phyloP scores from a whole-genome alignment of 129 eudicot species.

The Smallanthus sonchifolius region DNA sequence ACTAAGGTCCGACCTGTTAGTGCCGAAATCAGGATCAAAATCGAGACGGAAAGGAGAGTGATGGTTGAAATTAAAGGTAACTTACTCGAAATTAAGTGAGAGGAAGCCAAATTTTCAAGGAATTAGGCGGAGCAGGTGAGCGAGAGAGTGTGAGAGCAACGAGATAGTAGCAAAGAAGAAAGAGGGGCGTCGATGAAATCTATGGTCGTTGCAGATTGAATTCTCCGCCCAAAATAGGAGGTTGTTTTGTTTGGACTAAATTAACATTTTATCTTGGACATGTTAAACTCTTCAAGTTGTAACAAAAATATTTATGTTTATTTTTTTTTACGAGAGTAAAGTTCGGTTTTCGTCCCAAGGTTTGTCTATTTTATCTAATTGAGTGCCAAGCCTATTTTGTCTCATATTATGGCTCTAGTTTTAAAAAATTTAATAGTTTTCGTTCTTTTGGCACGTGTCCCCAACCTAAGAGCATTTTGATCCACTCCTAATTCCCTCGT shows the following conservation, averaged over 20 bases:
- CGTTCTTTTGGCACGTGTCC: too few relatives aligned
- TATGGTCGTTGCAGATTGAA: slow-evolving; percentile 30
- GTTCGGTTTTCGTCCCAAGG: too few relatives aligned
- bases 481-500: too few relatives aligned
- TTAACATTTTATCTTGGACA: not conserved
- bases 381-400: too few relatives aligned
- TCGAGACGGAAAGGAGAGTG: not conserved
- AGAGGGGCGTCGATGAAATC: slow-evolving; percentile 37
- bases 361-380: too few relatives aligned
- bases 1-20: slow-evolving; percentile 25
- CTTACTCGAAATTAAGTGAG: slow-evolving; percentile 7
- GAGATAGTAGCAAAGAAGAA: slow-evolving; percentile 23
- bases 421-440: too few relatives aligned
- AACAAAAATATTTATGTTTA: too few relatives aligned
- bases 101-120: not conserved
- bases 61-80: not conserved
- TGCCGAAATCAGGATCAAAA: slow-evolving; percentile 13
- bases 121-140: slow-evolving; percentile 40
- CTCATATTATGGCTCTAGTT: too few relatives aligned
- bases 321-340: too few relatives aligned
- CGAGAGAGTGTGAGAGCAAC: slow-evolving; percentile 1
- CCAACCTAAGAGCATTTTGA: too few relatives aligned
- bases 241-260: not conserved
- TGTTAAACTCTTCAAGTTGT: too few relatives aligned
- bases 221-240: slow-evolving; percentile 37